Evolutionary conservation across 768 basidiomycete genomes (phyloP).

Genomic region (Boletus reticuloceps): DNA sequence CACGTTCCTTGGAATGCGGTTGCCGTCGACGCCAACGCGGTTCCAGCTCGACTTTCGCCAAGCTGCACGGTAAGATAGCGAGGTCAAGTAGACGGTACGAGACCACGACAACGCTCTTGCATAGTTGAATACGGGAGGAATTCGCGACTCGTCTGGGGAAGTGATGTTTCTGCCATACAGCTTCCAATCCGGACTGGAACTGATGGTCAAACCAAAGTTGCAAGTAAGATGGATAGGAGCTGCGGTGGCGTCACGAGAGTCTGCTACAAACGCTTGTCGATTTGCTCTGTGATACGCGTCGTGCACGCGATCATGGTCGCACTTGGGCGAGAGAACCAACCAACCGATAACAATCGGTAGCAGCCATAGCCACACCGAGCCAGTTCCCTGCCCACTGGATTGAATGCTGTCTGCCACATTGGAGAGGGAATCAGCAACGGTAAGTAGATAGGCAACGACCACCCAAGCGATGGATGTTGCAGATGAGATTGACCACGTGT

Average conservation of each 20-base stretch:
- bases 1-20: neutral
- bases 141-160: slow-evolving; percentile 26
- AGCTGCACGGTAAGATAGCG: slow-evolving; percentile 17
- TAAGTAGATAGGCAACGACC: slow-evolving; percentile 37
- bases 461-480: slow-evolving; percentile 43
- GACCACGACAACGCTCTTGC: slow-evolving; percentile 23
- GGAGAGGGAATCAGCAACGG: slow-evolving; percentile 14
- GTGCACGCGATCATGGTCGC: slow-evolving; percentile 32
- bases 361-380: slow-evolving; percentile 44
- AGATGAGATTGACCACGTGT: slow-evolving; percentile 41
- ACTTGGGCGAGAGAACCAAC: slow-evolving; percentile 41
- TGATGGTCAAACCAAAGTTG: slow-evolving; percentile 18
- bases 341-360: slow-evolving; percentile 41
- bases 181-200: slow-evolving; percentile 3
- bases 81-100: slow-evolving; percentile 13
- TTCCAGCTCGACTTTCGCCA: neutral
- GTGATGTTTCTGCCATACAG: neutral
- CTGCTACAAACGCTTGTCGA: neutral
- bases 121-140: slow-evolving; percentile 26
- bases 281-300: slow-evolving; percentile 17
- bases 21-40: slow-evolving; percentile 2
- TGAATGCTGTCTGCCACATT: slow-evolving; percentile 21
- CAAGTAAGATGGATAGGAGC: neutral
- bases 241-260: neutral
- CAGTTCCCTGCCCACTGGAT: slow-evolving; percentile 38